Conservation (phyloP, 2,329 filamentous ascomycete species). For the Penicillium sp. region DNA sequence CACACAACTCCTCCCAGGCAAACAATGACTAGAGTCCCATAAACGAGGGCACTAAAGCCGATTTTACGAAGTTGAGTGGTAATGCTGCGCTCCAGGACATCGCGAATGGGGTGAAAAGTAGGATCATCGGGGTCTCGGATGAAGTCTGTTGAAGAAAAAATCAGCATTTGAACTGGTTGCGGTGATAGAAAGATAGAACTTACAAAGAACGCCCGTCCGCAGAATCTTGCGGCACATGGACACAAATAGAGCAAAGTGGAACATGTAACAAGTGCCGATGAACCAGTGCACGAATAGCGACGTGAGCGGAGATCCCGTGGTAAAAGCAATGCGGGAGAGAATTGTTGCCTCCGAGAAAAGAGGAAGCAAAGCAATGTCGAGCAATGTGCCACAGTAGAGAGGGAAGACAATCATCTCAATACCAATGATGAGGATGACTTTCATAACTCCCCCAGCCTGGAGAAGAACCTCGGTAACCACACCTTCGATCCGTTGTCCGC, state of each 20-base stretch:
- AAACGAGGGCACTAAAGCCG: slow-evolving; percentile 91
- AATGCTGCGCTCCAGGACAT: slow-evolving; percentile 91
- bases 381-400: slow-evolving; percentile 87
- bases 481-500: slow-evolving; percentile 65
- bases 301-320: slow-evolving; percentile 75
- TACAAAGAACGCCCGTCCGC: slow-evolving; percentile 88
- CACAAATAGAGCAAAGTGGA: slow-evolving; percentile 97
- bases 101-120: slow-evolving; percentile 94
- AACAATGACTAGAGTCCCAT: slow-evolving; percentile 86
- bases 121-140: slow-evolving; percentile 98
- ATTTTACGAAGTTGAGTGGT: slow-evolving; percentile 95
- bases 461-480: slow-evolving; percentile 76
- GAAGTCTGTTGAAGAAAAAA: slow-evolving; percentile 64
- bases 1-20: slow-evolving; percentile 96
- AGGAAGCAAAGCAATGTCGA: slow-evolving; percentile 85
- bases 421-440: slow-evolving; percentile 96
- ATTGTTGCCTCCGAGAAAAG: slow-evolving; percentile 82
- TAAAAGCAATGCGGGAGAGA: slow-evolving; percentile 75
- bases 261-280: slow-evolving; percentile 98
- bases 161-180: not conserved
- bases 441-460: slow-evolving; percentile 95
- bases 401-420: slow-evolving; percentile 99
- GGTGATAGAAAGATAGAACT: slow-evolving; percentile 39
- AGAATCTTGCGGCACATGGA: slow-evolving; percentile 99
- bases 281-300: slow-evolving; percentile 99